These are phyloP conservation scores for Symmetrospora coprosmae DNA, from an alignment of 768 basidiomycete species.

Conservation along the genomic window DNA sequence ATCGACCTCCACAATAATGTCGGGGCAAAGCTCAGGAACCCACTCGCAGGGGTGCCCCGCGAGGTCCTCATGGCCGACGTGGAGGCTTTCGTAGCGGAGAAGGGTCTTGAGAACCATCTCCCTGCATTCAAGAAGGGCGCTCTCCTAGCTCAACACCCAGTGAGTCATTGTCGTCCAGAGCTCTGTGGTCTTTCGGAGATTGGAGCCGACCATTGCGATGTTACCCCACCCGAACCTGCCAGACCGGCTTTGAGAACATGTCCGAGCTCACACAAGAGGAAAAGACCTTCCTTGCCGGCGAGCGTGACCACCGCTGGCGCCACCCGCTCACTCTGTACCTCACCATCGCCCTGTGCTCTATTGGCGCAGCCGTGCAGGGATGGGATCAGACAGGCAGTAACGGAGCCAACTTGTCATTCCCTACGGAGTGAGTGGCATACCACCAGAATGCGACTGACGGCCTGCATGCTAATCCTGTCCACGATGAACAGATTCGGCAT, in stretches of 20 bases:
- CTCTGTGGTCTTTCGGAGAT: too few relatives aligned
- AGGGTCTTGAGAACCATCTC: conserved; percentile 37
- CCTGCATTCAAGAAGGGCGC: conserved; percentile 53
- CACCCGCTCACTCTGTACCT: conserved; percentile 43
- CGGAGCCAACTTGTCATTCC: conserved; percentile 53
- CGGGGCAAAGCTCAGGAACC: conserved; percentile 47
- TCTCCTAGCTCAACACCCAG: conserved; percentile 55
- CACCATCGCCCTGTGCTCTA: conserved; percentile 48
- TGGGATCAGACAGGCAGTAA: conserved; percentile 49
- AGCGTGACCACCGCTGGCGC: conserved; percentile 40
- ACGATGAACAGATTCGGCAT: too few relatives aligned
- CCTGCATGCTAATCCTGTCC: too few relatives aligned
- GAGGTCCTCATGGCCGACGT: conserved; percentile 50
- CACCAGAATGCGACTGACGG: too few relatives aligned
- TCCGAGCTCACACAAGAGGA: conserved; percentile 41
- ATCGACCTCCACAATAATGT: too few relatives aligned
- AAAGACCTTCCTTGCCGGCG: conserved; percentile 40
- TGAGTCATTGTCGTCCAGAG: too few relatives aligned
- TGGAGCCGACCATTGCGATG: too few relatives aligned
- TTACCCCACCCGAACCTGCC: too few relatives aligned
- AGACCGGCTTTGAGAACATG: conserved; percentile 42
- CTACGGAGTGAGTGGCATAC: too few relatives aligned
- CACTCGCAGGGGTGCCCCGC: conserved; percentile 49
- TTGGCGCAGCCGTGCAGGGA: conserved; percentile 63
- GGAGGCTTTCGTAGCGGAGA: conserved; percentile 47